These are phyloP conservation scores for Sedum album DNA, from an alignment of 164 flowering plant species.

Conservation along the genomic window DNA sequence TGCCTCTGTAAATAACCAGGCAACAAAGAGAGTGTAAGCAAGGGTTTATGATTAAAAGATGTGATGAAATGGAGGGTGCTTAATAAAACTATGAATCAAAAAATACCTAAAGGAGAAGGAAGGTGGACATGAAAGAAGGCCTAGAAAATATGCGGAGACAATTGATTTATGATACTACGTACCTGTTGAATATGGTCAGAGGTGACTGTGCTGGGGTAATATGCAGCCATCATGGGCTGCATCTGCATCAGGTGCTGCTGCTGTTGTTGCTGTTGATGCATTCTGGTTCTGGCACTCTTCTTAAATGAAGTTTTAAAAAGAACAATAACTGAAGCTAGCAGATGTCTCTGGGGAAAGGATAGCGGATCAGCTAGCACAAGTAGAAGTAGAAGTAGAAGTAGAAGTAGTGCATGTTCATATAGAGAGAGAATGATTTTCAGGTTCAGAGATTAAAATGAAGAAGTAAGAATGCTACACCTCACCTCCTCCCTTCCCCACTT, in stretches of 20 bases:
- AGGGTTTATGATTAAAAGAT: too few species aligned
- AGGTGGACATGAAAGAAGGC: too few species aligned
- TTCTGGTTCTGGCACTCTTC: not conserved
- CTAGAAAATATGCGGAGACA: not conserved
- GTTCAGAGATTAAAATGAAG: too few species aligned
- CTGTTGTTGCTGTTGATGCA: not conserved
- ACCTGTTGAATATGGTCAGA: not conserved
- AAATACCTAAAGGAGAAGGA: too few species aligned
- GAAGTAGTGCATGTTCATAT: too few species aligned
- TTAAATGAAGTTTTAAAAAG: not conserved
- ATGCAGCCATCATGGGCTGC: slow-evolving; percentile 63
- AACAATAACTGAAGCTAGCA: not conserved
- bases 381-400: too few species aligned
- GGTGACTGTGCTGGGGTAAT: slow-evolving; percentile 45
- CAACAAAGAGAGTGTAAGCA: too few species aligned
- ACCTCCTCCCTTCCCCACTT: not conserved
- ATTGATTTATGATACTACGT: not conserved
- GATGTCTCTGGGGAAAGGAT: not conserved
- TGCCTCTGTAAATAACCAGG: too few species aligned
- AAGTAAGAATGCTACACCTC: not conserved
- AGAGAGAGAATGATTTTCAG: too few species aligned
- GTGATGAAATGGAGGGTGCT: too few species aligned
- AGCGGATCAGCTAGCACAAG: not conserved
- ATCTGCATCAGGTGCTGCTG: too few species aligned
- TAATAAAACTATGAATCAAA: too few species aligned